These are phyloP conservation scores for Puccinia hordei DNA, from an alignment of 1,284 basidiomycete species.

Conservation along the genomic window DNA sequence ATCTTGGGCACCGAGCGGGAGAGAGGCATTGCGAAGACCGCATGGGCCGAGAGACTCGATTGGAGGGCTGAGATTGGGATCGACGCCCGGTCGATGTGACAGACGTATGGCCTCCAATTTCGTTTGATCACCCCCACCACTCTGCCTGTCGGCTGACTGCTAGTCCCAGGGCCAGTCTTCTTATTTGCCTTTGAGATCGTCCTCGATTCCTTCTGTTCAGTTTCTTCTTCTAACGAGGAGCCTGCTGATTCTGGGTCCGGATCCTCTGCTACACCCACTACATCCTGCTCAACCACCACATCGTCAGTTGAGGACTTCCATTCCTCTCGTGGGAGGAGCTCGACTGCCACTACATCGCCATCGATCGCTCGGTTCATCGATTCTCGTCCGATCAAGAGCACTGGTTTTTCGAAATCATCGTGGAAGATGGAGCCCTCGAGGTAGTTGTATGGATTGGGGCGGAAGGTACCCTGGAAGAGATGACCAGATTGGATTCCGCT, in stretches of 20 bases:
- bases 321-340: constrained; percentile 81
- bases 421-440: constrained; percentile 85
- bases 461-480: constrained; percentile 89
- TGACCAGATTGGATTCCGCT: constrained; percentile 84
- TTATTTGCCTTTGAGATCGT: constrained; percentile 55
- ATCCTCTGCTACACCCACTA: constrained; percentile 79
- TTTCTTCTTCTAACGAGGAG: constrained; percentile 33
- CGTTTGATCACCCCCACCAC: constrained; percentile 44
- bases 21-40: constrained; percentile 91
- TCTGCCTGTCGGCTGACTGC: constrained; percentile 43
- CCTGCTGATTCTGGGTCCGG: constrained; percentile 64
- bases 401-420: constrained; percentile 72
- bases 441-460: constrained; percentile 93
- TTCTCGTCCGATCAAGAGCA: constrained; percentile 83
- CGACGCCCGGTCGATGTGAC: constrained; percentile 88
- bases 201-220: constrained; percentile 59
- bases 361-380: constrained; percentile 95
- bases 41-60: constrained; percentile 82
- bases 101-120: constrained; percentile 69
- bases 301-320: constrained; percentile 93
- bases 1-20: constrained; percentile 90
- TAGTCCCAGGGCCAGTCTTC: neutral
- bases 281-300: constrained; percentile 74
- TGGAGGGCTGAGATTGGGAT: constrained; percentile 72
- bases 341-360: constrained; percentile 88